Evolutionary conservation across 352 stramenopile genomes (phyloP), one percentile per base, ranked within the genome.

Genomic region (Pythium sukuiense): DNA sequence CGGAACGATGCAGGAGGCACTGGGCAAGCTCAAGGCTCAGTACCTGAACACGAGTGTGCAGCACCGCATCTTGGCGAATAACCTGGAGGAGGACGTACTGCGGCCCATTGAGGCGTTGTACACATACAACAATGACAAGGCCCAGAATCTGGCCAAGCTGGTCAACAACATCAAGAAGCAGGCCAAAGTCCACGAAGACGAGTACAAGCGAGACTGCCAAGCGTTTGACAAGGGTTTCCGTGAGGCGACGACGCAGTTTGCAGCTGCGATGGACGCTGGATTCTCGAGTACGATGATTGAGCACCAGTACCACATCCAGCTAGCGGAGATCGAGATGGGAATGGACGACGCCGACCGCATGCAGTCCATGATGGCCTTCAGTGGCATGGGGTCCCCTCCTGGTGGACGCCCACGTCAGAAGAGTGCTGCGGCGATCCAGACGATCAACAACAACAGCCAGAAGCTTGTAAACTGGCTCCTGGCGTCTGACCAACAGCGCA

Each of bases 1-100:
- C 24, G 74, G 80, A 37, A 85, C 76, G 24, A 83, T 84, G 66
- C 72, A 83, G 45, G 74, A 76, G 43, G 85, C 87, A 2, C 75
- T 93, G 39, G 74, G 71, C 4, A 81, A 74, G 55, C 69, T 95
- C 55, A 74, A 76, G 55, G 78, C 80, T 3, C 87, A 93, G 71
- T 95, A 93, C 57, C 57, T 89, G 45, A 93, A 95, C 70, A 89
- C 84, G 39, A 92, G 87, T 37, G 84, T 91, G 52, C 87, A 95
- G 69, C 87, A 95, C 65, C 75, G 80, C 20, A 65, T 77, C 11
- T 70, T 95, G 5, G 87, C 87, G 0, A 79, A 80, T 24, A 93
- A 83, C 37, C 68, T 95, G 1, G 81, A 91, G 41, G 87, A 93
- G 61, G 87, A 93, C 24, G 85, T 95, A 30, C 63, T 93, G 46